Conservation (phyloP, 2,329 filamentous ascomycete species). For the Ceratocystis lukuohia region DNA sequence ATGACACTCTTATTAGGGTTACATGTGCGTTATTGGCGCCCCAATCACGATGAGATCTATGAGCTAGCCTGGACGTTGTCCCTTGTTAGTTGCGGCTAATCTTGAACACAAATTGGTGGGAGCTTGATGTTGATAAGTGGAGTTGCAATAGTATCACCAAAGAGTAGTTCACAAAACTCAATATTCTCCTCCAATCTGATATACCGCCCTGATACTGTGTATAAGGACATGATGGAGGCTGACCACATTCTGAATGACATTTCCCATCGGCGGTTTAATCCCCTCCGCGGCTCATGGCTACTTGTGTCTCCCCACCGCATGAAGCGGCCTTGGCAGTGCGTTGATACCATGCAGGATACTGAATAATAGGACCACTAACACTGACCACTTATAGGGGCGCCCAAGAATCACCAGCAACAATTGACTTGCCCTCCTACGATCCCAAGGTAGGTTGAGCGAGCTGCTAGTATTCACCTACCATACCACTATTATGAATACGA, state of each 20-base stretch:
- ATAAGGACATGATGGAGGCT: slow-evolving; percentile 39
- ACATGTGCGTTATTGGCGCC: not conserved
- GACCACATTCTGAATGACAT: slow-evolving; percentile 83
- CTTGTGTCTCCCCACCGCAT: slow-evolving; percentile 92
- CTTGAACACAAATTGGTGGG: not conserved
- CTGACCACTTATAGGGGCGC: slow-evolving; percentile 47
- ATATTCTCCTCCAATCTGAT: too few relatives aligned
- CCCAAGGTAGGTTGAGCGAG: slow-evolving; percentile 38
- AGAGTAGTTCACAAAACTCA: not conserved
- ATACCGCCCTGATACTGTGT: not conserved
- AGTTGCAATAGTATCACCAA: not conserved
- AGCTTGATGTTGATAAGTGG: not conserved
- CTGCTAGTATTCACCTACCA: not conserved
- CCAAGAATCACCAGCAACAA: slow-evolving; percentile 58
- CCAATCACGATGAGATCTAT: not conserved
- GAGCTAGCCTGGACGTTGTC: not conserved
- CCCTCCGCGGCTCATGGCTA: slow-evolving; percentile 77
- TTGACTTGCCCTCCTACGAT: slow-evolving; percentile 66
- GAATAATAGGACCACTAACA: not conserved
- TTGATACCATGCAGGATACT: slow-evolving; percentile 20
- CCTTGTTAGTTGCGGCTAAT: not conserved
- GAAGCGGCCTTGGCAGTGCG: slow-evolving; percentile 96
- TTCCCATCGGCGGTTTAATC: slow-evolving; percentile 88
- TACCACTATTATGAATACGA: not conserved
- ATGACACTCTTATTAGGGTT: not conserved